Conservation (phyloP, 1,284 basidiomycete species). For the Wallemia mellicola region DNA sequence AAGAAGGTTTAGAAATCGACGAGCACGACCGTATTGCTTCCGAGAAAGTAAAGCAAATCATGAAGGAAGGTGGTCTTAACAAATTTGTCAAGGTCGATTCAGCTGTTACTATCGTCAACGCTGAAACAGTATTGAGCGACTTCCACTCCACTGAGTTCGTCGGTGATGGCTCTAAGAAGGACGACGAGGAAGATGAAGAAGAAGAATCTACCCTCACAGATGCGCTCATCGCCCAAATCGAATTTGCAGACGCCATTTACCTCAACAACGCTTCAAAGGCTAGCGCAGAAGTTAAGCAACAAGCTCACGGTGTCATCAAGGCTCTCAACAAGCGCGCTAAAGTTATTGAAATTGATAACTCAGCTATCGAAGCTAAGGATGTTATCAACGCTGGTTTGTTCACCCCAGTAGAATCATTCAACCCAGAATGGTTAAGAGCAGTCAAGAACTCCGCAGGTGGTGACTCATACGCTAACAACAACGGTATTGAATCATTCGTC, state of each 20-base stretch:
- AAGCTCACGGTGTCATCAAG: constrained; percentile 12
- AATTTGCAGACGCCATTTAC: constrained; percentile 20
- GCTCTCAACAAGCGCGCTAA: constrained; percentile 19
- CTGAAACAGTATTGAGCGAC: background rate
- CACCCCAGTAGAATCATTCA: constrained; percentile 14
- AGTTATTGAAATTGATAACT: constrained; percentile 14
- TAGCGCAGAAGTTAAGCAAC: background rate
- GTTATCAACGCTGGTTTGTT: constrained; percentile 16
- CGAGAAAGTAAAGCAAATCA: background rate
- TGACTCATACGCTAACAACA: constrained; percentile 5
- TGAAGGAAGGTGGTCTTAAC: background rate
- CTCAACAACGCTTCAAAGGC: constrained; percentile 17
- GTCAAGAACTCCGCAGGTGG: constrained; percentile 13
- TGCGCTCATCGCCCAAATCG: constrained; percentile 8
- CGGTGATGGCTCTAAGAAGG: background rate
- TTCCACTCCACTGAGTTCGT: background rate
- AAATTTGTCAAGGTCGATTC: background rate
- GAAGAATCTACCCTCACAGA: background rate
- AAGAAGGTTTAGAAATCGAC: background rate
- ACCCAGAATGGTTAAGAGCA: constrained; percentile 16
- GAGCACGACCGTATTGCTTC: background rate
- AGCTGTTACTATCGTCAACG: background rate
- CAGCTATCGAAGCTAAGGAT: constrained; percentile 15
- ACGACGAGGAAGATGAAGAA: constrained; percentile 1
- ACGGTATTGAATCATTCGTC: constrained; percentile 16